Percentiles rank a stretch among this genome's conserved stretches.
phyloP scores from a whole-genome alignment of 2,329 filamentous ascomycete species.

The Ambrosiella xylebori region DNA sequence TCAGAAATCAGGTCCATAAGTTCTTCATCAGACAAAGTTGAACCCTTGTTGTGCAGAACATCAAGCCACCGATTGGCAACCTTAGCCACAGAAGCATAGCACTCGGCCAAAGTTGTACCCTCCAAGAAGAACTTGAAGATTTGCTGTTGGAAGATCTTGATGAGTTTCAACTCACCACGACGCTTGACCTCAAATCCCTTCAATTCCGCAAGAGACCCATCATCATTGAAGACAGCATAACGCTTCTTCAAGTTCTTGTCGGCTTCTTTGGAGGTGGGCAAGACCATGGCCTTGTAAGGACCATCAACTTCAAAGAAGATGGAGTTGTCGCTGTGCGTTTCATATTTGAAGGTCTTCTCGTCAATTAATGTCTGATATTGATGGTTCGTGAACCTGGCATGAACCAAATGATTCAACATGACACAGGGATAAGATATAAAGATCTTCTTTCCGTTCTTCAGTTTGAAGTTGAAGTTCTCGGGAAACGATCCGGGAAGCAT shows the following conservation, averaged over 20 bases:
- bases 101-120: conserved; percentile 70
- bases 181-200: conserved; percentile 98
- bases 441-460: conserved; percentile 92
- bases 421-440: conserved; percentile 96
- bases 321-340: conserved; percentile 95
- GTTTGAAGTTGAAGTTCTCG: conserved; percentile 85
- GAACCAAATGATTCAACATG: conserved; percentile 96
- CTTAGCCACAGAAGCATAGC: conserved; percentile 79
- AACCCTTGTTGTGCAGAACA: conserved; percentile 74
- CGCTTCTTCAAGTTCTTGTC: conserved; percentile 99
- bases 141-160: conserved; percentile 98
- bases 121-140: conserved; percentile 99
- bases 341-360: conserved; percentile 65
- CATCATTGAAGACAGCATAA: conserved; percentile 97
- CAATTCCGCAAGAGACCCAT: conserved; percentile 83
- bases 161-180: conserved; percentile 92
- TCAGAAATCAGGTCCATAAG: conserved; percentile 99
- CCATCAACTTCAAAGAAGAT: conserved; percentile 99
- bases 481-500: conserved; percentile 94
- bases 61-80: conserved; percentile 96
- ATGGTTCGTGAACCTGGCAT: conserved; percentile 87
- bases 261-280: conserved; percentile 95
- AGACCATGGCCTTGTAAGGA: conserved; percentile 90
- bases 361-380: conserved; percentile 89
- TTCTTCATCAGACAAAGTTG: conserved; percentile 86